These are phyloP conservation scores for Staphylotrichum tortipilum DNA, from an alignment of 495 filamentous ascomycete species.

Conservation along the genomic window DNA sequence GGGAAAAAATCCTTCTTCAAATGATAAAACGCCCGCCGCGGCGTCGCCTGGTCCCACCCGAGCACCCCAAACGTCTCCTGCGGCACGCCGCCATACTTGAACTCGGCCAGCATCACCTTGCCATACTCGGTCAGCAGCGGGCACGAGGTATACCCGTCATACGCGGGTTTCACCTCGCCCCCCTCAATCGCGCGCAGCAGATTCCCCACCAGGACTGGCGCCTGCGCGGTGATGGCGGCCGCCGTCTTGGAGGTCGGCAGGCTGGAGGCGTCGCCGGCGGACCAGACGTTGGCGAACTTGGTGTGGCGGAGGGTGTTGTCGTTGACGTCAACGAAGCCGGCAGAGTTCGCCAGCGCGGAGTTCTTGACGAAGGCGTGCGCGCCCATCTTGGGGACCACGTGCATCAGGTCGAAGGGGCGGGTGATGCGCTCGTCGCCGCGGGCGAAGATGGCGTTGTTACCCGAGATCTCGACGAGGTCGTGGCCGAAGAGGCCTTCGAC, in stretches of 20 bases:
- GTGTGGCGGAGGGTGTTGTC: slow-evolving; percentile 51
- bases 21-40: slow-evolving; percentile 51
- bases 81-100: slow-evolving; percentile 63
- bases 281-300: slow-evolving; percentile 59
- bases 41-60: slow-evolving; percentile 49
- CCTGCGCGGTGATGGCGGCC: slow-evolving; percentile 55
- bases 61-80: slow-evolving; percentile 58
- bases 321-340: slow-evolving; percentile 58
- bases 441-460: slow-evolving; percentile 46
- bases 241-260: slow-evolving; percentile 62
- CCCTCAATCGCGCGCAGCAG: slow-evolving; percentile 46
- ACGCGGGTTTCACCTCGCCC: slow-evolving; percentile 41
- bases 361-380: slow-evolving; percentile 52
- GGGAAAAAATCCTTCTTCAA: slow-evolving; percentile 69
- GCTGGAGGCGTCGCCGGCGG: slow-evolving; percentile 58
- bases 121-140: slow-evolving; percentile 57
- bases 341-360: slow-evolving; percentile 48
- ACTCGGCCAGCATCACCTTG: slow-evolving; percentile 62
- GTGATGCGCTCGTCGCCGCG: slow-evolving; percentile 37
- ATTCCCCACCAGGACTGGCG: slow-evolving; percentile 52
- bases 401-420: slow-evolving; percentile 51
- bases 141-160: slow-evolving; percentile 64
- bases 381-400: slow-evolving; percentile 55
- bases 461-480: slow-evolving; percentile 53
- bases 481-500: slow-evolving; percentile 61